Base-by-base conservation (phyloP, 1,284 basidiomycete genomes). In the Ganoderma lucidum region DNA sequence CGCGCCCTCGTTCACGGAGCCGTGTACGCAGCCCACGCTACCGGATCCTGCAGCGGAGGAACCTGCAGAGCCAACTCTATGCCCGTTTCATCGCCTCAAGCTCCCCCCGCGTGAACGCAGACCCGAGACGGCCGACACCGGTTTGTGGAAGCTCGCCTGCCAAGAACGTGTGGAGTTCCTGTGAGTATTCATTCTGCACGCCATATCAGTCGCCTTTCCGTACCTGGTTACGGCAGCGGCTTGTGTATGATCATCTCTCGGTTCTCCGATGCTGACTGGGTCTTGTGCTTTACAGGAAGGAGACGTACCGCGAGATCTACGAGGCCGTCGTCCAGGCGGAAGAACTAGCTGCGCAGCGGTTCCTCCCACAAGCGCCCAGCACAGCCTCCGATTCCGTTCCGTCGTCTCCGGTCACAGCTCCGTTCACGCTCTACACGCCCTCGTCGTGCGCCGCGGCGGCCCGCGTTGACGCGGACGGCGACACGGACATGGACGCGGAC, bases 141-240 rank as follows among this genome's bases (percentile, higher is more conserved):
- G 64, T 3, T 17, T 74, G 9, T 74, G 73, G 73, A 74, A 74
- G 56, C 30, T 55, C 9, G 65, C 63, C 3, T 74, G 73, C 45
- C 68, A 71, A 45, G 70, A 73, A 53, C 73, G 73, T 15, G 68
- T 74, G 2, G 68, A 74, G 56, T 62, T 66, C 60, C 63, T 72
- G 72, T 74, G 41, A 35, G 68, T 23, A 23, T 66, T 39, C 37
- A 35, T 35, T 39, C 41, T 39, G 6, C 23, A 19, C n/a, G 19
- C 3, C 55, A 44, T 6, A 42, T 42, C 12, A n/a, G 23, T 60
- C 45, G 35, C 56, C 23, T 10, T 3, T 28, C 32, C 4, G 63
- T 67, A 6, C 37, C 45, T 37, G 2, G 15, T 67, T 42, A 45
- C 51, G 63, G 44, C 64, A 55, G 45, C 30, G 19, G 8, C 59